phyloP scores from a whole-genome alignment of 768 basidiomycete genomes.

The Nidularia pulvinata region DNA sequence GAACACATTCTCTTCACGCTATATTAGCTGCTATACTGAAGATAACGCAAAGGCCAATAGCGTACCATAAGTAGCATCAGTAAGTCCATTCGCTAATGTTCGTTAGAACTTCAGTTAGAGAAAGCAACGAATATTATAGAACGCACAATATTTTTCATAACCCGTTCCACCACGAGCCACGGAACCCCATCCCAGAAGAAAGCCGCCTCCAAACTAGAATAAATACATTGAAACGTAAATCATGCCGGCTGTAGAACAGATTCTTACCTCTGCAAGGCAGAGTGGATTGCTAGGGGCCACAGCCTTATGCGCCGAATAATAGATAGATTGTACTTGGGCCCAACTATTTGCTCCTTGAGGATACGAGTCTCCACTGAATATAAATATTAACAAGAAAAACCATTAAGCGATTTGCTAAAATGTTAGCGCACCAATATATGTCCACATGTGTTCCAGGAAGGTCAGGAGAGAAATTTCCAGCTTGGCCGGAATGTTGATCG shows the following conservation, averaged over 20 bases:
- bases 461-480: constrained; percentile 52
- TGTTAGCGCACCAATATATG: constrained; percentile 41
- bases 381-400: neutral
- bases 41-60: neutral
- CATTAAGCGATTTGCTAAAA: neutral
- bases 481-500: constrained; percentile 44
- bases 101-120: neutral
- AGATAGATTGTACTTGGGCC: constrained; percentile 49
- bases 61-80: constrained; percentile 40
- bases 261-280: constrained; percentile 44
- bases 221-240: neutral
- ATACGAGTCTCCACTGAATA: constrained; percentile 46
- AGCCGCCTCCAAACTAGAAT: constrained; percentile 50
- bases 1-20: constrained; percentile 41
- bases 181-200: constrained; percentile 41
- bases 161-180: constrained; percentile 43
- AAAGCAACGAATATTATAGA: neutral
- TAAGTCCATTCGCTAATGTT: constrained; percentile 32
- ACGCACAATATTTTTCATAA: constrained; percentile 48
- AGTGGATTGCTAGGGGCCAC: constrained; percentile 46
- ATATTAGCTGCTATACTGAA: neutral
- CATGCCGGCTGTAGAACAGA: neutral
- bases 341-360: constrained; percentile 46
- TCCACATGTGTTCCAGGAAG: constrained; percentile 40
- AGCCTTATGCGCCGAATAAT: constrained; percentile 40